Base-by-base conservation (phyloP, 768 basidiomycete genomes). In the Suillus cothurnatus region DNA sequence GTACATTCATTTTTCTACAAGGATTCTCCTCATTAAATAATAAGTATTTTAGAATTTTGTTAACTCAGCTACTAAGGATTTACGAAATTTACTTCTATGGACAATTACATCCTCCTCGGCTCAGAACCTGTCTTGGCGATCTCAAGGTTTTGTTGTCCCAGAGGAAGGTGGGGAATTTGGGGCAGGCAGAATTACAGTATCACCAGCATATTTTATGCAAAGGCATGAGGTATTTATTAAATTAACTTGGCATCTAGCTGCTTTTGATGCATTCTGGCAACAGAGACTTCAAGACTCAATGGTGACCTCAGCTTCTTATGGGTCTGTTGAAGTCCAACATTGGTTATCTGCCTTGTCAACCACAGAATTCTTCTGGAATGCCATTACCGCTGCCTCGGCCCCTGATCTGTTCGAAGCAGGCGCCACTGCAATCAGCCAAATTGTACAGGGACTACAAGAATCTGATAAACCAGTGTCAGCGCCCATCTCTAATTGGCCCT, bases 401-500 rank as follows among this genome's bases (percentile, higher is more conserved):
- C 50, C 50, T 6, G 50, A 19, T 52, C 28, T 52, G 9, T 52
- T 52, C 9, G 28, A 52, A 17, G 50, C 50, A 52, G 50, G 50
- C 5, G 2, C 26, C 15, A 14, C 15, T 28, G 50, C 28, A 28
- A 52, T 50, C 43, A 58, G 23, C 23, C 26, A 14, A 6, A 7
- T 45, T 8, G 15, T 52, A 6, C 15, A 28, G 17, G 21, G 4
- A 47, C 31, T 47, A 9, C 45, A 47, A n/a, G 9, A 11, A 0
- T 11, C 21, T 12, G 26, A 7, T 26, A 50, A 28, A 50, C 49
- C 49, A 28, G 28, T 8, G 6, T 31, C 28, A 19, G 15, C 0
- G 26, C 50, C 28, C 8, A 9, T 43, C 28, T 59, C 15, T 57
- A 28, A 34, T 6, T 65, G 64, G 64, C 59, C 59, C 11, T 65